Percentiles rank a stretch among this genome's conserved stretches.
These are phyloP conservation scores for Populus alba DNA, from an alignment of 345 rosid genomes.

Conservation along the genomic window DNA sequence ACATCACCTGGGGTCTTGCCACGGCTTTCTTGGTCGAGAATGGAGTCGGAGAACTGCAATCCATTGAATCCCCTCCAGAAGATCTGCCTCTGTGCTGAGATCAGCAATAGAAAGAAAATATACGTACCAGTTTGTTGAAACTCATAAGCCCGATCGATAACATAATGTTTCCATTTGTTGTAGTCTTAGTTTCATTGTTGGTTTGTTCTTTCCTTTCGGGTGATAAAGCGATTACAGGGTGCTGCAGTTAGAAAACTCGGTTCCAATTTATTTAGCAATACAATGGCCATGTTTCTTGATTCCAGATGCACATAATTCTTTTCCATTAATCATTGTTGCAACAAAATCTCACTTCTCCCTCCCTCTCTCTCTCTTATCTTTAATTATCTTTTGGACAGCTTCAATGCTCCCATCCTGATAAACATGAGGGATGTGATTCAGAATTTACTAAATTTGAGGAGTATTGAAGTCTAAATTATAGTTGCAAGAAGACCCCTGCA, in stretches of 20 bases:
- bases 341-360: not conserved
- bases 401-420: not conserved
- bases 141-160: not conserved
- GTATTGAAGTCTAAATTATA: not conserved
- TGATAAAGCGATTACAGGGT: slow-evolving; percentile 19
- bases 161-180: not conserved
- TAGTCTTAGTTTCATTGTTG: slow-evolving; percentile 3
- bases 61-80: slow-evolving; percentile 28
- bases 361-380: not conserved
- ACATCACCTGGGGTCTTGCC: slow-evolving; percentile 31
- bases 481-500: not conserved
- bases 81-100: slow-evolving; percentile 31
- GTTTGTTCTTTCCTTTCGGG: slow-evolving; percentile 10
- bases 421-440: not conserved
- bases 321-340: not conserved
- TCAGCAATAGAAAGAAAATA: not conserved
- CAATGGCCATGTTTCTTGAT: slow-evolving; percentile 13
- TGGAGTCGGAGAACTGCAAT: slow-evolving; percentile 24
- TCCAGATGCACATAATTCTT: slow-evolving; percentile 7
- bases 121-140: not conserved
- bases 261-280: slow-evolving; percentile 10
- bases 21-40: slow-evolving; percentile 32
- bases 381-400: not conserved
- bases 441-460: not conserved
- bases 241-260: slow-evolving; percentile 5